Conservation (phyloP, 2,329 filamentous ascomycete species). For the Ascochyta rabiei region DNA sequence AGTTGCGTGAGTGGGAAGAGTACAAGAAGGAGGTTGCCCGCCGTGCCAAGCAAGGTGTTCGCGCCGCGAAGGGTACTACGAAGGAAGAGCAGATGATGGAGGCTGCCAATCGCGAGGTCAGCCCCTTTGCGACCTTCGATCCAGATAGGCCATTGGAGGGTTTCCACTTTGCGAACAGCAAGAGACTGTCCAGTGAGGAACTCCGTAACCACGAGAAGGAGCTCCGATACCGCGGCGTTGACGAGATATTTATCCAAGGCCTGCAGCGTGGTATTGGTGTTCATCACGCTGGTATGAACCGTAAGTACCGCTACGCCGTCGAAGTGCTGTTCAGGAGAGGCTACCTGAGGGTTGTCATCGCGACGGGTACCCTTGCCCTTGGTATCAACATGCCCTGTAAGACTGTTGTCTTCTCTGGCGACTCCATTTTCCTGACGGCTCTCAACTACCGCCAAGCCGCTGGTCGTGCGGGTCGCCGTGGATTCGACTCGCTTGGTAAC, state of each 20-base stretch:
- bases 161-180: constrained; percentile 71
- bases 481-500: constrained; percentile 81
- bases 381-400: constrained; percentile 78
- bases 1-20: constrained; percentile 63
- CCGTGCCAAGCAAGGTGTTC: constrained; percentile 52
- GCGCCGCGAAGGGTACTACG: constrained; percentile 54
- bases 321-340: constrained; percentile 77
- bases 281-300: constrained; percentile 81
- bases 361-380: constrained; percentile 75
- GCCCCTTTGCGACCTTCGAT: constrained; percentile 68
- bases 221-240: constrained; percentile 59
- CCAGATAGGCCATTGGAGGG: constrained; percentile 66
- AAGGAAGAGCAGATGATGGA: constrained; percentile 66
- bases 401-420: constrained; percentile 77
- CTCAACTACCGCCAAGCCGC: constrained; percentile 79
- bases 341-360: constrained; percentile 72
- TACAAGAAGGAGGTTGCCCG: constrained; percentile 59
- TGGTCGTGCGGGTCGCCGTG: constrained; percentile 78
- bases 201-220: constrained; percentile 61
- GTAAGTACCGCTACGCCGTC: constrained; percentile 73
- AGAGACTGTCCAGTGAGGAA: constrained; percentile 64
- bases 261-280: constrained; percentile 73
- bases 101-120: constrained; percentile 60
- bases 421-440: constrained; percentile 74
- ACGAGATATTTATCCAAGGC: constrained; percentile 62